Evolutionary conservation across 257 asterid genomes (phyloP), one percentile per base, ranked within the genome.

Genomic region (Euphrasia confusa): DNA sequence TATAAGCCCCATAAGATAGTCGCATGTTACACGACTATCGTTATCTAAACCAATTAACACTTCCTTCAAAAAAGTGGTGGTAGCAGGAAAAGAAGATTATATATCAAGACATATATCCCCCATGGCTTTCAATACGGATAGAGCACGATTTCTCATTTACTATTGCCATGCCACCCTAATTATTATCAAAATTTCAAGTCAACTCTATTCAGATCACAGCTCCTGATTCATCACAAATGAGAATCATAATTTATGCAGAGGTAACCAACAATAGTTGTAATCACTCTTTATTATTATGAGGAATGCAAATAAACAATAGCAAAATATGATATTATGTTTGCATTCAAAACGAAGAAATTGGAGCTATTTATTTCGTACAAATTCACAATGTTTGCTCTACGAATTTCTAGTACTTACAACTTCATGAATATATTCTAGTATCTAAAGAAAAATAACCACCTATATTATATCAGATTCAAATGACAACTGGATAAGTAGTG

Each of bases 1-100:
- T 33, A n/a, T 60, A 21, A 27, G 40, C 17, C 18, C 50, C 64
- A 54, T 60, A 53, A 26, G 54, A 21, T 67, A 39, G 26, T 67
- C 40, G 8, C 56, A 48, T 48, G 53, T 49, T 59, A 55, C 61
- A 72, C 30, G 48, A 63, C 21, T 68, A 10, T 21, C 74, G 58
- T 59, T 58, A 49, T 13, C 18, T 24, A 50, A 24, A 59, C 66
- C 15, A 37, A 50, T 40, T 24, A 14, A 59, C 24, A 15, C 65
- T 24, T 55, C 60, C 21, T 24, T 39, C 58, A 49, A 47, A 8
- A 58, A 35, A 13, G 40, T 57, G 42, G 35, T 55, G 24, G 40
- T 63, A n/a, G 7, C 30, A 28, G 10, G 53, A 24, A 45, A 24
- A 27, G n/a, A 32, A 6, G 28, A 8, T 9, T 42, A 30, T 42